phyloP scores from a whole-genome alignment of 2,329 filamentous ascomycete species.

The Talaromyces verruculosus region DNA sequence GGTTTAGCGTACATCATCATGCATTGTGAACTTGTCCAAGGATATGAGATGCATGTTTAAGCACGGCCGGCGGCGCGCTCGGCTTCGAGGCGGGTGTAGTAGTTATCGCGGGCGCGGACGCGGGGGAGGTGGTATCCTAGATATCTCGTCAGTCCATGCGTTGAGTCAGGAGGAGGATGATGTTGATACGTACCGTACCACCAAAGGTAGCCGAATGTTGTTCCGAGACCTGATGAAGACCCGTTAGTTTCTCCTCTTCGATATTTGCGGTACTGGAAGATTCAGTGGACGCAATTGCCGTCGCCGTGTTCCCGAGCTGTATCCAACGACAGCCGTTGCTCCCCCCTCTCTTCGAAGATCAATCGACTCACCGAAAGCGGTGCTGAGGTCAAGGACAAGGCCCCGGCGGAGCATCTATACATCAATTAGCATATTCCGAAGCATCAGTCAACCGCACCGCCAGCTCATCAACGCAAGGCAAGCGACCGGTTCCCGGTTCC shows the following conservation, averaged over 20 bases:
- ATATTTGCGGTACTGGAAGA: background rate
- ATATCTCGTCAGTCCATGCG: background rate
- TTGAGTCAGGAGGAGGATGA: slow-evolving; percentile 50
- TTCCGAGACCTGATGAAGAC: slow-evolving; percentile 56
- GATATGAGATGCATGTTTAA: slow-evolving; percentile 26
- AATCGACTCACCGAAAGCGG: slow-evolving; percentile 60
- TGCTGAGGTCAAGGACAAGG: slow-evolving; percentile 66
- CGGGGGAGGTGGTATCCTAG: slow-evolving; percentile 64
- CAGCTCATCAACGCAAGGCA: background rate
- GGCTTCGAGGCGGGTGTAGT: slow-evolving; percentile 64
- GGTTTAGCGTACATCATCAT: slow-evolving; percentile 15
- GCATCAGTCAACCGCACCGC: background rate
- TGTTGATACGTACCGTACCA: slow-evolving; percentile 62
- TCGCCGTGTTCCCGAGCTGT: background rate
- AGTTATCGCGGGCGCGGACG: slow-evolving; percentile 62
- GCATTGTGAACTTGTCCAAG: background rate
- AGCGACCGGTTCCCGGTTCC: slow-evolving; percentile 23
- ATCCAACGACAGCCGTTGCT: slow-evolving; percentile 1
- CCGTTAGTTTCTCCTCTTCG: background rate
- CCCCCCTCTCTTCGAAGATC: background rate
- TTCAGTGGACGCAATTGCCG: background rate
- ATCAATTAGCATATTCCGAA: background rate
- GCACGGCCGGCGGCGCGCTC: slow-evolving; percentile 51
- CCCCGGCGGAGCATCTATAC: slow-evolving; percentile 63
- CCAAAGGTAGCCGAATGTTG: slow-evolving; percentile 63